Evolutionary conservation across 176 grass and related monocot genomes (phyloP).

Genomic region (Miscanthus lutarioriparius): DNA sequence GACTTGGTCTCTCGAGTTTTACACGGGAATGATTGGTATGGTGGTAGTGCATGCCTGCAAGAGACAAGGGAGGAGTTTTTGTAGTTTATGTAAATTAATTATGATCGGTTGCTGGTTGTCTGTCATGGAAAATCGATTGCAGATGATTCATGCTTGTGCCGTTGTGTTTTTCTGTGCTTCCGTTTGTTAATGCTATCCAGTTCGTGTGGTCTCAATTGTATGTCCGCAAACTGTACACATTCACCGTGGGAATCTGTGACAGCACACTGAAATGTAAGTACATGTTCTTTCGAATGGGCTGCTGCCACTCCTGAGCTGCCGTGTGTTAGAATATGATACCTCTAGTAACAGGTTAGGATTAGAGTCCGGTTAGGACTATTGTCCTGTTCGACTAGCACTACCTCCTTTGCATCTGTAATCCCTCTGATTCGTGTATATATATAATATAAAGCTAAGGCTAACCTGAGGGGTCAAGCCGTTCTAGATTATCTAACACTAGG

Average conservation of each 20-base stretch:
- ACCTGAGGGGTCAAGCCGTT: too few relatives aligned
- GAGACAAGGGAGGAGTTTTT: not conserved
- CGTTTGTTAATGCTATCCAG: not conserved
- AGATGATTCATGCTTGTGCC: not conserved
- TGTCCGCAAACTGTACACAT: not conserved
- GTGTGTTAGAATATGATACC: too few relatives aligned
- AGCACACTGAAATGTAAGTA: not conserved
- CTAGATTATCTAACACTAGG: too few relatives aligned
- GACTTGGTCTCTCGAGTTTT: not conserved
- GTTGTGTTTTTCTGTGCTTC: not conserved
- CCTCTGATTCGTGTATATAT: too few relatives aligned
- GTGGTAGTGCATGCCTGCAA: not conserved
- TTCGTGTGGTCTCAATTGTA: not conserved
- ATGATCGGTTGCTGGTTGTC: not conserved
- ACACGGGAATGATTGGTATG: not conserved
- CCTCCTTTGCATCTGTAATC: too few relatives aligned
- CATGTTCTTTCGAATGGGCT: not conserved
- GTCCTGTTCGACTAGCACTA: too few relatives aligned
- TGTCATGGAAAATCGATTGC: not conserved
- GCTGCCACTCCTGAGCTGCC: not conserved
- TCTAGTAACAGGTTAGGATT: too few relatives aligned
- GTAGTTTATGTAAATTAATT: conserved; percentile 37
- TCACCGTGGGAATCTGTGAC: not conserved
- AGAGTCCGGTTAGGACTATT: too few relatives aligned
- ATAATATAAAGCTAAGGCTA: too few relatives aligned